These are phyloP conservation scores for Syncephalastrum sp. DNA, from an alignment of 371 early-diverging fungal genomes.

Conservation along the genomic window DNA sequence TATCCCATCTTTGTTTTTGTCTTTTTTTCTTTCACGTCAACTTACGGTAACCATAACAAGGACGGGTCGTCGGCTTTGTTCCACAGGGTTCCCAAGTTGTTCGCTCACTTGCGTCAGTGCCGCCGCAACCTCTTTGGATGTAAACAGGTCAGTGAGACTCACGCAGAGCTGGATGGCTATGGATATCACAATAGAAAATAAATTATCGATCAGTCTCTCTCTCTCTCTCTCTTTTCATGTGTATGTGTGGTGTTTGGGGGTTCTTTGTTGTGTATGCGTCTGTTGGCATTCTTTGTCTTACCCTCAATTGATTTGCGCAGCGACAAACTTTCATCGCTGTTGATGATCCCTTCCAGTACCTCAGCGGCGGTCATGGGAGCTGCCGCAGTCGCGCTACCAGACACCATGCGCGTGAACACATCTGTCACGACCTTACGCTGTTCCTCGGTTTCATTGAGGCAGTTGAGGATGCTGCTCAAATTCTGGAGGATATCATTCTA, in stretches of 20 bases:
- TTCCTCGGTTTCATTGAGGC: constrained; percentile 64
- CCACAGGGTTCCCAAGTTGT: constrained; percentile 35
- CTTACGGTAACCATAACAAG: constrained; percentile 74
- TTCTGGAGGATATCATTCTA: constrained; percentile 54
- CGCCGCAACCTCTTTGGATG: constrained; percentile 63
- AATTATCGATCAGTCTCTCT: not conserved
- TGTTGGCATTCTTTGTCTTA: constrained; percentile 13
- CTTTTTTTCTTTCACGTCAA: not conserved
- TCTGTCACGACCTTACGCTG: constrained; percentile 59
- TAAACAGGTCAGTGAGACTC: constrained; percentile 62
- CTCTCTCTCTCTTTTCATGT: not conserved
- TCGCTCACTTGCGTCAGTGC: constrained; percentile 49
- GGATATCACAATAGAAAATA: constrained; percentile 5
- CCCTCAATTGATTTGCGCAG: constrained; percentile 52
- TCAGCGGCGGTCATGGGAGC: constrained; percentile 24
- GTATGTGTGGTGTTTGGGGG: not conserved
- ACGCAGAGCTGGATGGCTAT: constrained; percentile 71
- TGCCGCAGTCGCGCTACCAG: constrained; percentile 26
- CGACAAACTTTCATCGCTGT: constrained; percentile 32
- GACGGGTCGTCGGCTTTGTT: constrained; percentile 64
- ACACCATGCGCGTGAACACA: constrained; percentile 56
- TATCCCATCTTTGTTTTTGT: constrained; percentile 5
- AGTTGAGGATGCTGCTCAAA: constrained; percentile 60
- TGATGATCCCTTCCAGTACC: constrained; percentile 30
- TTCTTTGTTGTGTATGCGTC: not conserved